Base-by-base conservation (phyloP, 1,284 basidiomycete species). In the Melanopsichium pennsylvanicum region DNA sequence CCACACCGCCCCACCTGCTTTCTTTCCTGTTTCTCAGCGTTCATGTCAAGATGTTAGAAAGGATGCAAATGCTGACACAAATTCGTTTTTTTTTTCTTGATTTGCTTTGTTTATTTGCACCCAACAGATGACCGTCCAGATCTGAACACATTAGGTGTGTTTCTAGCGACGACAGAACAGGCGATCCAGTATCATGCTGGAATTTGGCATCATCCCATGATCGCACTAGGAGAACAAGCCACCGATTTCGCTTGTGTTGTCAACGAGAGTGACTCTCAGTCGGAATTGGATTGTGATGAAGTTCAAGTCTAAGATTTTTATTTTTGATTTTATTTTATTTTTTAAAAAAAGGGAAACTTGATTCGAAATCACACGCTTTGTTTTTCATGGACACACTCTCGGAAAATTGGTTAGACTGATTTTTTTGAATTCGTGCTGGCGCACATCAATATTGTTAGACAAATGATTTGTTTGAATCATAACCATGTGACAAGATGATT, bases 221-320 rank as follows among this genome's bases (percentile, higher is more conserved):
- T 76, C 23, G 70, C 74, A 13, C 42, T 77, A 3, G 73, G 71
- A 15, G 32, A 32, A 10, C 40, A 50, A n/a, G 33, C 62, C 11
- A 78, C 74, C 2, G 70, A 75, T 39, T 79, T 78, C 55, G 75
- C 74, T 10, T 75, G 74, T 55, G 59, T 76, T n/a, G 77, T 79
- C 33, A 62, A 74, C 50, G 76, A 78, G 37, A 64, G 61, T 33
- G 32, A 3, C 10, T 25, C 35, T 3, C 51, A 69, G 25, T 70
- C 76, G 2, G 31, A 50, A 15, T 54, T 78, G 22, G 76, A 78
- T 27, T 75, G 66, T 39, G 67, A 72, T 22, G 62, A 71, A 48
- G 63, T 70, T n/a, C 45, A 50, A 12, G 67, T 70, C 3, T 63
- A 40, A 32, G 3, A 9, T 29, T 13, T 29, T 29, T 29, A 29